These are phyloP conservation scores for Pseudonitzschia delicatissima DNA, from an alignment of 108 stramenopile species.

Conservation along the genomic window DNA sequence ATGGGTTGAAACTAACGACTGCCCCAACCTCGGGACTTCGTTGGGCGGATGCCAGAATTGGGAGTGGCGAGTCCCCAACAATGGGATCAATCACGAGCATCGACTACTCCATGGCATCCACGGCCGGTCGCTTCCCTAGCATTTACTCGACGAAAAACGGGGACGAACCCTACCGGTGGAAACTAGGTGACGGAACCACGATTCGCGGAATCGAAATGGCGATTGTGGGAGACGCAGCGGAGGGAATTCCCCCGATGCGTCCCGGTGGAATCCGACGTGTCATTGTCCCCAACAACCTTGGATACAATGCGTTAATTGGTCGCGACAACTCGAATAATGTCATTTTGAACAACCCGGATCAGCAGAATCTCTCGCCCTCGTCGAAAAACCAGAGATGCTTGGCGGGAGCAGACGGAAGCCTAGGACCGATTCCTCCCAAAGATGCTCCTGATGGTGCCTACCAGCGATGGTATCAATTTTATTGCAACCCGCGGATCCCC, in stretches of 20 bases:
- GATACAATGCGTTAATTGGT: conserved; percentile 31
- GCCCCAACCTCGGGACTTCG: conserved; percentile 43
- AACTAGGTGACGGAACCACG: conserved; percentile 52
- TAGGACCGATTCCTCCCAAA: conserved; percentile 53
- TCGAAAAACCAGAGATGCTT: conserved; percentile 3
- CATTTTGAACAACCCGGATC: too few relatives aligned
- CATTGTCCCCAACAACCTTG: conserved; percentile 49
- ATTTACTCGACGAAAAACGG: conserved; percentile 55
- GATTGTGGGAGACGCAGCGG: conserved; percentile 25
- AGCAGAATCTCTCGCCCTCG: conserved; percentile 36
- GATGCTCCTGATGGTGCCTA: conserved; percentile 39
- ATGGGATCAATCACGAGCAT: conserved; percentile 44
- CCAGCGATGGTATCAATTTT: conserved; percentile 69
- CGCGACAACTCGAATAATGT: background rate
- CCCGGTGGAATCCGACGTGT: conserved; percentile 66
- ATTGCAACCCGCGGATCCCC: conserved; percentile 57
- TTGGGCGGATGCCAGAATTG: conserved; percentile 62
- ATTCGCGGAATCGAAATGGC: conserved; percentile 60
- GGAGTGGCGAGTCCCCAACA: conserved; percentile 23
- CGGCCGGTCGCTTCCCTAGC: conserved; percentile 50
- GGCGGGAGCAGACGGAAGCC: conserved; percentile 1
- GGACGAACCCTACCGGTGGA: conserved; percentile 57
- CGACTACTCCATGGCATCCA: conserved; percentile 63
- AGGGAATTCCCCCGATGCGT: conserved; percentile 35
- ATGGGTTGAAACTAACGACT: conserved; percentile 23